Evolutionary conservation across 148 eudicot genomes (phyloP), one percentile per base, ranked within the genome.

Genomic region (Salicornia ramosissima): DNA sequence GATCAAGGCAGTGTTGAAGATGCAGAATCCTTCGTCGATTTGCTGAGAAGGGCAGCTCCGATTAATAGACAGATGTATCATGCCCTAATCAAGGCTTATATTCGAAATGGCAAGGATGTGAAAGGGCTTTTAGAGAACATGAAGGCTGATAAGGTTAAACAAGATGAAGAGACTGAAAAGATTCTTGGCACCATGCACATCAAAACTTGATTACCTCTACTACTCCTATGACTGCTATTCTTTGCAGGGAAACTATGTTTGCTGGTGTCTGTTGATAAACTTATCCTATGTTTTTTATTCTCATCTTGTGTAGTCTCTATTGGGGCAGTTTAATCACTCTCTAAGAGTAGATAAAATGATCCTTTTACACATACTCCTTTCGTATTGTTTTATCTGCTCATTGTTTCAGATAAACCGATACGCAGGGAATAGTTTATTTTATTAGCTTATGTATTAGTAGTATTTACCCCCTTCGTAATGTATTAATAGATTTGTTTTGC

Each of bases 21-120:
- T 45, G 84, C 71, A 18, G 89, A 80, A 69, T 74, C 79, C n/a
- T 87, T 87, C 73, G 74, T 93, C 25, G 74, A 63, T 15, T 61
- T 77, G 25, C 77, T 87, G 80, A 83, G 77, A 62, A 74, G 68
- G n/a, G 81, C 83, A 53, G 39, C 72, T 73, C 81, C 75, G 0
- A 72, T 87, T 18, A 78, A 73, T 40, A 80, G 81, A 64, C 78
- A 77, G 54, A 90, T 86, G 90, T 90, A 85, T 72, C 84, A 84
- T 79, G 79, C 78, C 10, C 68, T 89, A 77, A 62, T 87, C 10
- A 81, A 77, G 68, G 83, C 84, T 28, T 77, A 69, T 73, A 71
- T 87, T 67, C 74, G 68, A 61, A 65, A 80, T 72, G 90, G 85
- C 33, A 84, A 83, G 64, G 77, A 78, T 52, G 92, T 82, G 45